A percentile compares a stretch with the other conserved stretches of the same genome.
These are phyloP conservation scores for Podila epigama DNA, from an alignment of 192 early-diverging fungal genomes.

Conservation along the genomic window DNA sequence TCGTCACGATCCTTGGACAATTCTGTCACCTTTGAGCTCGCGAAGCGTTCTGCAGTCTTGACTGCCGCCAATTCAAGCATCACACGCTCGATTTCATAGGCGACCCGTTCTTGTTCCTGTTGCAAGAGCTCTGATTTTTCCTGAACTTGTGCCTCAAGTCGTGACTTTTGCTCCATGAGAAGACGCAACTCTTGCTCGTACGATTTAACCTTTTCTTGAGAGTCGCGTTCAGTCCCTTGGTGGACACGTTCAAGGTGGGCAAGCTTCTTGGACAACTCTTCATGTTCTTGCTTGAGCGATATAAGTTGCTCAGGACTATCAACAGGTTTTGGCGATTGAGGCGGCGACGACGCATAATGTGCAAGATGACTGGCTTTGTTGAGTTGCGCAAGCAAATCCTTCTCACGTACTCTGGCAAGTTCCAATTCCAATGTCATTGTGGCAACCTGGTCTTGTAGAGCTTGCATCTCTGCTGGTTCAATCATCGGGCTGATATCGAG, in stretches of 20 bases:
- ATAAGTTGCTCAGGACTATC: constrained; percentile 19
- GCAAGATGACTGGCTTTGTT: not conserved
- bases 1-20: constrained; percentile 32
- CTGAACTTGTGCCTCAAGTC: constrained; percentile 37
- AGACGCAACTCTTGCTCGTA: constrained; percentile 24
- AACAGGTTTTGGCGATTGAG: not conserved
- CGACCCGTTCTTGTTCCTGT: constrained; percentile 25
- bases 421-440: not conserved
- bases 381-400: not conserved
- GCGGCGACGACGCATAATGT: not conserved
- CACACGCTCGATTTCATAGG: constrained; percentile 36
- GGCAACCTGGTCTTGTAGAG: not conserved
- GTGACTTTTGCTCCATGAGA: constrained; percentile 26
- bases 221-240: constrained; percentile 35
- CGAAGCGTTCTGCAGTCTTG: constrained; percentile 33
- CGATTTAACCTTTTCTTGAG: constrained; percentile 18
- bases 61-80: constrained; percentile 32
- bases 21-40: constrained; percentile 36
- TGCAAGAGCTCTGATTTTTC: constrained; percentile 39
- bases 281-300: constrained; percentile 33
- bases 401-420: not conserved
- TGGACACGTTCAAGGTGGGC: constrained; percentile 32
- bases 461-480: not conserved
- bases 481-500: not conserved
- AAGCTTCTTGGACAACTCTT: constrained; percentile 38